phyloP scores from a whole-genome alignment of 345 rosid genomes.

The Eucalyptus shirleyi region DNA sequence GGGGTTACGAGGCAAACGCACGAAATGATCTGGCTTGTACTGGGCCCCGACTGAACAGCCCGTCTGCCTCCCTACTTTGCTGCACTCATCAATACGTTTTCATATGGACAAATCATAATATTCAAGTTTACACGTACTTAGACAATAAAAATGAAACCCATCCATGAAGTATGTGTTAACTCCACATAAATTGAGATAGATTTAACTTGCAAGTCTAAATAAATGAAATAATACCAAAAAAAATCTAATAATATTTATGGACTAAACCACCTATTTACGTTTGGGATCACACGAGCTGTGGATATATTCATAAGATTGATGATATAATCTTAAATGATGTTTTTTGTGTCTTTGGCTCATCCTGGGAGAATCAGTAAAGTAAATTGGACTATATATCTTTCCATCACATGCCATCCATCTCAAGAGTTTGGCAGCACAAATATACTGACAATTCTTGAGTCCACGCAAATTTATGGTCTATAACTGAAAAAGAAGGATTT shows the following conservation, averaged over 20 bases:
- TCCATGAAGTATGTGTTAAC: background rate
- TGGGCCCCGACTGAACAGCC: no score
- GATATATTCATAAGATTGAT: background rate
- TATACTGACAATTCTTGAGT: background rate
- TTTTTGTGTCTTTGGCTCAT: background rate
- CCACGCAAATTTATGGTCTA: background rate
- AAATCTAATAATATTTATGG: no score
- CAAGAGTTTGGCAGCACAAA: background rate
- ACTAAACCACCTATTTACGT: background rate
- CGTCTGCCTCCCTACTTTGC: no score
- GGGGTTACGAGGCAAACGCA: no score
- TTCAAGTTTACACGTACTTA: background rate
- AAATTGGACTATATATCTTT: background rate
- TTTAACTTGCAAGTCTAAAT: background rate
- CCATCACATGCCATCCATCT: background rate
- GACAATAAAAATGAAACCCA: background rate
- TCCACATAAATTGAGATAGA: background rate
- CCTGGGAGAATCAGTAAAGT: background rate
- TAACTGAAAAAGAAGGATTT: background rate
- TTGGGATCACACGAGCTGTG: background rate
- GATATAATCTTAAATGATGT: no score
- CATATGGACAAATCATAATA: background rate
- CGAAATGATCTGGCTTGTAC: no score
- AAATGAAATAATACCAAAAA: no score
- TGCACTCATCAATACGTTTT: no score